Conservation (phyloP, 2,329 filamentous ascomycete species). For the Raffaelea ambrosiae region DNA sequence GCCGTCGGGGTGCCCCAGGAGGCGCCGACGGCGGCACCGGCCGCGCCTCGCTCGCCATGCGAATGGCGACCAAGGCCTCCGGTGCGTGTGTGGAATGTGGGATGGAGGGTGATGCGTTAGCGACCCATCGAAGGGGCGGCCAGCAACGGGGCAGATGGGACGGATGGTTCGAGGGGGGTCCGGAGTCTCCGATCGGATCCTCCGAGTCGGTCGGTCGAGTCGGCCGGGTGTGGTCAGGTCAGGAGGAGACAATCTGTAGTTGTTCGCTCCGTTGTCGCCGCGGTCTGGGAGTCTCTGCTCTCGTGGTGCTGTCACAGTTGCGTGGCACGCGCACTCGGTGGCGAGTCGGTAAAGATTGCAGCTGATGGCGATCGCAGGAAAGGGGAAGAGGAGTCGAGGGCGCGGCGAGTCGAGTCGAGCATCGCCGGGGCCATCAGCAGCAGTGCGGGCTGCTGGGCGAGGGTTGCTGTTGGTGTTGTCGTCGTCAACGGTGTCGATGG, state of each 20-base stretch:
- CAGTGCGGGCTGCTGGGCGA: not conserved
- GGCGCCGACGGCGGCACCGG: constrained; percentile 5
- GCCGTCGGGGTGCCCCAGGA: not conserved
- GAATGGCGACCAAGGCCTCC: not conserved
- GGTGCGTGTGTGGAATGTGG: not conserved
- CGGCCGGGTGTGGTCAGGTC: too few relatives aligned
- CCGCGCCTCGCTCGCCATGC: constrained; percentile 9
- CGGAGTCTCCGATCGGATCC: too few relatives aligned
- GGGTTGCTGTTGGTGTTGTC: not conserved
- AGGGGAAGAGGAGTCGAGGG: not conserved
- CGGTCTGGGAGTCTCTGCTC: too few relatives aligned
- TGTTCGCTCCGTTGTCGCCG: too few relatives aligned
- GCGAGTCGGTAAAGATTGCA: not conserved
- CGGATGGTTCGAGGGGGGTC: too few relatives aligned
- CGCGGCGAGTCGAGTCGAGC: not conserved
- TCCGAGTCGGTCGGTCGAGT: too few relatives aligned
- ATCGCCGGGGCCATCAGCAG: not conserved
- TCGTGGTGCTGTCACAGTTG: not conserved
- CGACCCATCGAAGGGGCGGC: constrained; percentile 3
- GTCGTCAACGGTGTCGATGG: not conserved
- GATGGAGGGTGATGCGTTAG: not conserved
- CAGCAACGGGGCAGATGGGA: too few relatives aligned
- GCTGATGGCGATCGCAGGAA: not conserved
- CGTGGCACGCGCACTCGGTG: not conserved
- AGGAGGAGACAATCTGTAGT: too few relatives aligned